Percentiles rank a stretch among this genome's conserved stretches.
Conservation (phyloP, 2,329 filamentous ascomycete species). For the Diaporthe citrichinensis region DNA sequence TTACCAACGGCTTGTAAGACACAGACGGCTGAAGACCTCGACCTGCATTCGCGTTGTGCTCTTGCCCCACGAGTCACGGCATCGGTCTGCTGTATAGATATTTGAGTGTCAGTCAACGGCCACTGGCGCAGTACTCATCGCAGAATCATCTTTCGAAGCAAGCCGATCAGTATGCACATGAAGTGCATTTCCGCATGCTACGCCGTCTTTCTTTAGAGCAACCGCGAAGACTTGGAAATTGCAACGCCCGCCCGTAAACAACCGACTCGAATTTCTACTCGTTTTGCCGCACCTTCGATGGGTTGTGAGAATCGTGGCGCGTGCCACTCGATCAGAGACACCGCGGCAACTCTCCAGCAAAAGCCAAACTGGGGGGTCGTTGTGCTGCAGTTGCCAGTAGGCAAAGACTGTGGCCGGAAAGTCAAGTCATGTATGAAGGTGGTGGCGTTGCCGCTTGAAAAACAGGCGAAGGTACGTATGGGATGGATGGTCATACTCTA, state of each 20-base stretch:
- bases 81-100: conserved; percentile 19
- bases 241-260: not conserved
- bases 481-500: not conserved
- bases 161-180: not conserved
- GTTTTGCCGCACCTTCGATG: not conserved
- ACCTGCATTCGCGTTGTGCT: conserved; percentile 32
- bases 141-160: not conserved
- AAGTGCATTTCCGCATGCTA: not conserved
- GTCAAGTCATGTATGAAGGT: not conserved
- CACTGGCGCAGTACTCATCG: not conserved
- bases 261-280: not conserved
- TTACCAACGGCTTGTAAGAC: conserved; percentile 27
- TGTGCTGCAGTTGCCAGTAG: not conserved
- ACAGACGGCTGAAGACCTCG: conserved; percentile 32
- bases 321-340: conserved; percentile 41
- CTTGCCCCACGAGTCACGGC: conserved; percentile 36
- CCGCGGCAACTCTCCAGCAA: not conserved
- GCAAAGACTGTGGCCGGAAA: not conserved
- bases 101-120: not conserved
- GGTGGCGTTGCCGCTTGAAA: not conserved
- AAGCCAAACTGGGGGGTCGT: not conserved
- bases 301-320: conserved; percentile 13
- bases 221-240: not conserved
- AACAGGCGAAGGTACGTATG: not conserved
- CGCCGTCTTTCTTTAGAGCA: not conserved